Evolutionary conservation across 2,329 filamentous ascomycete genomes (phyloP), one percentile per base, ranked within the genome.

Genomic region (Trichoderma sp.): DNA sequence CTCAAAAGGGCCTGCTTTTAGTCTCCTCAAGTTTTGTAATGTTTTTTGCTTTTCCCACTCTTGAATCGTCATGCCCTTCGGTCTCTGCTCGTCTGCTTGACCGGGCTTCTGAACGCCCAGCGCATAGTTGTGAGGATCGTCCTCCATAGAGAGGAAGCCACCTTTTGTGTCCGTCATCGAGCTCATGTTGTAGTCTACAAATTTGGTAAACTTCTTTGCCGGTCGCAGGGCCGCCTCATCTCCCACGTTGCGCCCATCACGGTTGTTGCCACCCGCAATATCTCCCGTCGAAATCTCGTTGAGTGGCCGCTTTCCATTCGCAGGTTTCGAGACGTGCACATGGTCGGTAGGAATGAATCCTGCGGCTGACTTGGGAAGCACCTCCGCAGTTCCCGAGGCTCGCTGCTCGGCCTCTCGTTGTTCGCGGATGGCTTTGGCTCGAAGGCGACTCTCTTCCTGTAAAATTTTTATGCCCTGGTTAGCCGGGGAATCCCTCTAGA

Each of bases 141-240:
- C 96, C 74, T 95, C 93, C 1, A 89, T 88, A n/a, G 92, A 93
- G 75, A 99, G 83, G 81, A 99, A 99, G 0, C 96, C 96, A 74
- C 96, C 96, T 79, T 98, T 98, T 1, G 95, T 98, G 81, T 99
- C 96, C 7, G 92, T 97, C 94, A 99, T 98, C 83, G 95, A 92
- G 79, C 93, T 95, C 83, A 99, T 96, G 81, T 99, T 96, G 83
- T 98, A 98, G 79, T 99, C 96, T 78, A 99, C 95, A 80, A 92
- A 98, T 80, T 96, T 95, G 73, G 93, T 90, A 76, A 98, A 98
- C 78, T 97, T 98, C 78, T 91, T 89, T 61, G 93, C 93, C 0
- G 95, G 92, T 70, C 90, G 90, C 64, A 97, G 90, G 57, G 80
- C 73, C 80, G 78, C 84, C 18, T 85, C 84, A 74, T 87, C 83